Percentiles rank a stretch among this genome's conserved stretches.
Evolutionary conservation across 257 asterid genomes (phyloP).

Genomic region (Leptodermis oblonga): DNA sequence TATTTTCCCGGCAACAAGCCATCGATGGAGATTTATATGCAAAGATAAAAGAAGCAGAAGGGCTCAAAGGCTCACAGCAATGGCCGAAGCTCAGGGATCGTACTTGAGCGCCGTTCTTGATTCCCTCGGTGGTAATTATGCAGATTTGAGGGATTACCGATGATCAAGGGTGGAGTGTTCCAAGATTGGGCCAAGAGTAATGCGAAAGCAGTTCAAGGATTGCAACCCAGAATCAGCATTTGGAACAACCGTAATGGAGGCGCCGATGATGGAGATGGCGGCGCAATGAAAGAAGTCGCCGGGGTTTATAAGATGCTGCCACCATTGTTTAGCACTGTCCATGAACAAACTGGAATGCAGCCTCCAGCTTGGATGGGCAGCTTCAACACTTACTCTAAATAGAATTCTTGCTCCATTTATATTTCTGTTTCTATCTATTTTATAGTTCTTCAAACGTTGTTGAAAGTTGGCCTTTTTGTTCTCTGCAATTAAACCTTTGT

Average conservation of each 20-base stretch:
- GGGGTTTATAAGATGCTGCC: constrained; percentile 63
- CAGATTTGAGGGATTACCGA: constrained; percentile 50
- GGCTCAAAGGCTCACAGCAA: constrained; percentile 43
- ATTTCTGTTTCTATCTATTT: no score
- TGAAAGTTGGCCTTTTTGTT: no score
- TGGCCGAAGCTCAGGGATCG: constrained; percentile 63
- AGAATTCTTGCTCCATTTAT: no score
- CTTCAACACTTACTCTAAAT: no score
- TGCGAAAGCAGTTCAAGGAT: constrained; percentile 45
- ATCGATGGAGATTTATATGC: constrained; percentile 55
- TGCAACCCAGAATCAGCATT: constrained; percentile 64
- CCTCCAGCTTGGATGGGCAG: constrained; percentile 60
- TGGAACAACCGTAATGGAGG: constrained; percentile 53
- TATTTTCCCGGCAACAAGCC: constrained; percentile 33
- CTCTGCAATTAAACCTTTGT: no score
- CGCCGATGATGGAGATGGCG: constrained; percentile 5
- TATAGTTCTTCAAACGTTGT: no score
- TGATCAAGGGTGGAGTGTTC: constrained; percentile 55
- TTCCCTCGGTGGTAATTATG: constrained; percentile 56
- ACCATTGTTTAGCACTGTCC: constrained; percentile 54
- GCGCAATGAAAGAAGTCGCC: constrained; percentile 51
- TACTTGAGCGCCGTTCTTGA: constrained; percentile 37
- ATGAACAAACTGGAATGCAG: constrained; percentile 68
- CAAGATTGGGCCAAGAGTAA: constrained; percentile 56
- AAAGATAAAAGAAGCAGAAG: constrained; percentile 62